Conservation (phyloP, 2,329 filamentous ascomycete genomes). For the Diplodia seriata region DNA sequence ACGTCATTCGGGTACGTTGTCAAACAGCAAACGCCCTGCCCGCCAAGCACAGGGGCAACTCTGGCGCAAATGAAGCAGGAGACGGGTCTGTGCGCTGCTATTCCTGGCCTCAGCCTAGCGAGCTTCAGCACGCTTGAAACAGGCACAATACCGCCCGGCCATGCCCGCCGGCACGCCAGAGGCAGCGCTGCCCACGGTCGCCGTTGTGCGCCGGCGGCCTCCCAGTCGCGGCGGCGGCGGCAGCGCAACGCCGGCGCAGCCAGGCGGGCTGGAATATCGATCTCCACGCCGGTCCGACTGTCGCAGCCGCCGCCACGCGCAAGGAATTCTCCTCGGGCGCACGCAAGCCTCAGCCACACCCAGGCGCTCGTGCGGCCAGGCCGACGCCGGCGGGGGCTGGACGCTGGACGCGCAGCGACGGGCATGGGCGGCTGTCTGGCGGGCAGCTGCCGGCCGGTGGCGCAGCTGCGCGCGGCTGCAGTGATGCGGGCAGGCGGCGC, state of each 20-base stretch:
- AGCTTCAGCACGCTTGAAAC: slow-evolving; percentile 29
- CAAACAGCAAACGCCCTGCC: slow-evolving; percentile 28
- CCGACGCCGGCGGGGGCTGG: slow-evolving; percentile 18
- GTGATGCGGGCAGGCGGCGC: slow-evolving; percentile 13
- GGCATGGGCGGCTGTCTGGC: slow-evolving; percentile 7
- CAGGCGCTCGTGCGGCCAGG: slow-evolving; percentile 24
- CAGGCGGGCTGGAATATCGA: slow-evolving; percentile 9
- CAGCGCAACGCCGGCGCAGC: background rate
- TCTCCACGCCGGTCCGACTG: slow-evolving; percentile 23
- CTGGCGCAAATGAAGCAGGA: slow-evolving; percentile 30
- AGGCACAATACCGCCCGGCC: slow-evolving; percentile 26
- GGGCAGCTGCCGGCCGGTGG: slow-evolving; percentile 21
- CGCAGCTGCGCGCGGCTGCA: slow-evolving; percentile 23
- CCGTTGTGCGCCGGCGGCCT: slow-evolving; percentile 19
- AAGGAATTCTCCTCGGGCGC: slow-evolving; percentile 23
- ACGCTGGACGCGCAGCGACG: slow-evolving; percentile 19
- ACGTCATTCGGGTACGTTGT: slow-evolving; percentile 30
- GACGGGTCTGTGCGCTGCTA: slow-evolving; percentile 21
- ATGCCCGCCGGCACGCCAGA: slow-evolving; percentile 22
- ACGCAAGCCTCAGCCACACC: slow-evolving; percentile 25
- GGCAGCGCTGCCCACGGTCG: slow-evolving; percentile 10
- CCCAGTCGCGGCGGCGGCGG: background rate
- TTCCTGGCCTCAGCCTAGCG: slow-evolving; percentile 27
- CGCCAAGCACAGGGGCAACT: slow-evolving; percentile 29
- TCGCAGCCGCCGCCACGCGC: slow-evolving; percentile 18